Evolutionary conservation across 106 monocot species (phyloP).

Genomic region (Narthecium ossifragum): DNA sequence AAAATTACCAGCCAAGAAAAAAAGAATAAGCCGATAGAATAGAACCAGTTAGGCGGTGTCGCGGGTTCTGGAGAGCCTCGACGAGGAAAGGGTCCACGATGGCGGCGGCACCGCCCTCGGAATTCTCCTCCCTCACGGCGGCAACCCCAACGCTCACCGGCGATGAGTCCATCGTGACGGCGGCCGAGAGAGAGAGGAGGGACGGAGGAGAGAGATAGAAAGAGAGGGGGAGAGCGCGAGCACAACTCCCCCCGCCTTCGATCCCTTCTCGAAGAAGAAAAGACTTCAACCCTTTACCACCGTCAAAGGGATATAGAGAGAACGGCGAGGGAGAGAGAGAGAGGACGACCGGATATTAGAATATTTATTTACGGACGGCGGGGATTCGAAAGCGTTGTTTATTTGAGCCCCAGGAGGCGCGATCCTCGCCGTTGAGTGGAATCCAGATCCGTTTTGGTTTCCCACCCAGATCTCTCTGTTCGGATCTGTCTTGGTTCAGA

Average conservation of each 20-base stretch:
- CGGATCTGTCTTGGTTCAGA: no score
- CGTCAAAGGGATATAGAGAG: background rate
- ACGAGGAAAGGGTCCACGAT: slow-evolving; percentile 36
- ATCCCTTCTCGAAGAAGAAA: background rate
- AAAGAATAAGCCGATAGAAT: background rate
- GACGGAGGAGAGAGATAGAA: slow-evolving; percentile 3
- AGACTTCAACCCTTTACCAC: background rate
- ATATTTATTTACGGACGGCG: no score
- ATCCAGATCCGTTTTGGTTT: no score
- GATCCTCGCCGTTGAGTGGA: no score
- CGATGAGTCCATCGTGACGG: slow-evolving; percentile 17
- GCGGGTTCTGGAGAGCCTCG: slow-evolving; percentile 39
- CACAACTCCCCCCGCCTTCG: background rate
- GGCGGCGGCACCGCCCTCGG: background rate
- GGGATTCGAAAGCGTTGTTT: no score
- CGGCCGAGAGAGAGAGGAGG: slow-evolving; percentile 2
- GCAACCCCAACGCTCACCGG: slow-evolving; percentile 9
- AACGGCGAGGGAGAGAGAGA: background rate
- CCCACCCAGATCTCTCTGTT: no score
- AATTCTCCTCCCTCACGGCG: slow-evolving; percentile 4
- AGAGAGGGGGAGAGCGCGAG: slow-evolving; percentile 2
- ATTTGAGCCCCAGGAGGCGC: no score
- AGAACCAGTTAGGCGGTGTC: slow-evolving; percentile 39
- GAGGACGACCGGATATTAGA: no score
- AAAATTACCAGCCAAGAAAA: background rate